A percentile compares a stretch with the other conserved stretches of the same genome.
These are phyloP conservation scores for Podospora sp. DNA, from an alignment of 495 filamentous ascomycete species.

Conservation along the genomic window DNA sequence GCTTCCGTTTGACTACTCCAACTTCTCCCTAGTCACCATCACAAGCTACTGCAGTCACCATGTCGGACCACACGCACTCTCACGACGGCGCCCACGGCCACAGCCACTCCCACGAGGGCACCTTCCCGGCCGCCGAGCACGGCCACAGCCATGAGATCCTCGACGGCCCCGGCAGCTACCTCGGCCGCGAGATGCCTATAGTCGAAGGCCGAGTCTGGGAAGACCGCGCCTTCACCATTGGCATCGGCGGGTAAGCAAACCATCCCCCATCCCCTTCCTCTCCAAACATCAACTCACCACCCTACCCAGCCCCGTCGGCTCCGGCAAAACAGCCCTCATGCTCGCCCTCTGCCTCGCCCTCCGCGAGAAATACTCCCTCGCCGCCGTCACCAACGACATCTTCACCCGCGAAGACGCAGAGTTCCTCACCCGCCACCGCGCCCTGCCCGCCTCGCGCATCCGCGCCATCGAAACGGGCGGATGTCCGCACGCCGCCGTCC, in stretches of 20 bases:
- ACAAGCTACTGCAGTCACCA: neutral
- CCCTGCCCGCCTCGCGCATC: slow-evolving; percentile 81
- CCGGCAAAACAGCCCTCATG: slow-evolving; percentile 97
- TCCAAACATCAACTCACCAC: slow-evolving; percentile 24
- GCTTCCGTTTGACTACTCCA: neutral
- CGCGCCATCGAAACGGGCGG: slow-evolving; percentile 96
- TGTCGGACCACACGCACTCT: slow-evolving; percentile 28
- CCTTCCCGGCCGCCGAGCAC: slow-evolving; percentile 70
- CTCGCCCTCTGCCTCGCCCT: slow-evolving; percentile 81
- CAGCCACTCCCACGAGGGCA: slow-evolving; percentile 55
- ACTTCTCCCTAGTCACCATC: neutral
- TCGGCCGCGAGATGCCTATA: slow-evolving; percentile 91
- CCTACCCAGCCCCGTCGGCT: slow-evolving; percentile 79
- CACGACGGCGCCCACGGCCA: slow-evolving; percentile 36
- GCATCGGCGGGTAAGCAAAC: slow-evolving; percentile 87
- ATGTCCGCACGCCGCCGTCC: slow-evolving; percentile 95
- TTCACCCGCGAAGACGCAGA: slow-evolving; percentile 98
- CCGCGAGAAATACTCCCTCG: slow-evolving; percentile 76
- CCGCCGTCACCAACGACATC: slow-evolving; percentile 98
- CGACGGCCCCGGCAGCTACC: slow-evolving; percentile 87
- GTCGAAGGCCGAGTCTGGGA: slow-evolving; percentile 85
- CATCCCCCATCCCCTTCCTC: slow-evolving; percentile 3
- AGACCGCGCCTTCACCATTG: slow-evolving; percentile 90
- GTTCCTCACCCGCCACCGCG: slow-evolving; percentile 85
- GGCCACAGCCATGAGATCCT: slow-evolving; percentile 96